A percentile compares a stretch with the other conserved stretches of the same genome.
phyloP scores from a whole-genome alignment of 257 asterid genomes.

The Cynanchum wilfordii region DNA sequence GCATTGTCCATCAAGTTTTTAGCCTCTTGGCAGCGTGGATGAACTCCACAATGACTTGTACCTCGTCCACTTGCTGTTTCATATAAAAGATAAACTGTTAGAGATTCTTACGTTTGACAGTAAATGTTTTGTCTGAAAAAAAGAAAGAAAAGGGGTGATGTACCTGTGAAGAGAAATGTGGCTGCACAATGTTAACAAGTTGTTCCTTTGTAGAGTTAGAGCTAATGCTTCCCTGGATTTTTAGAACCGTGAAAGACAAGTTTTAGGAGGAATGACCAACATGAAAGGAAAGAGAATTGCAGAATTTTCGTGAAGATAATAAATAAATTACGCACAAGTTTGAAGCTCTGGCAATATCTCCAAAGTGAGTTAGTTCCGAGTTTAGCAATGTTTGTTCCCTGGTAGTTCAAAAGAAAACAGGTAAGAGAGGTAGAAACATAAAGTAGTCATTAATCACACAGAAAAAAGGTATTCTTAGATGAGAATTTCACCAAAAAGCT shows the following conservation, averaged over 20 bases:
- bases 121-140: neutral
- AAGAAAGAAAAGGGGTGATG: neutral
- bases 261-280: neutral
- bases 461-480: neutral
- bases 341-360: constrained; percentile 78
- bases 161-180: constrained; percentile 80
- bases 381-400: constrained; percentile 62
- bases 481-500: neutral
- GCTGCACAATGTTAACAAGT: constrained; percentile 55
- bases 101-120: neutral
- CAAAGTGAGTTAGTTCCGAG: constrained; percentile 75
- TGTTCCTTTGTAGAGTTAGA: constrained; percentile 67
- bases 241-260: constrained; percentile 4
- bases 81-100: constrained; percentile 1
- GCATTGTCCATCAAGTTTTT: constrained; percentile 19
- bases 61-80: constrained; percentile 71
- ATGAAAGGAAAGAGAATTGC: constrained; percentile 1
- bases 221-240: constrained; percentile 47
- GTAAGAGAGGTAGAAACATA: neutral
- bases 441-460: neutral
- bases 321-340: constrained; percentile 45
- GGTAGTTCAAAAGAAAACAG: constrained; percentile 20
- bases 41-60: constrained; percentile 68
- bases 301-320: neutral
- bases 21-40: constrained; percentile 64